Evolutionary conservation across 768 basidiomycete species (phyloP), one percentile per base, ranked within the genome.

Genomic region (Leccinum uliginosum): DNA sequence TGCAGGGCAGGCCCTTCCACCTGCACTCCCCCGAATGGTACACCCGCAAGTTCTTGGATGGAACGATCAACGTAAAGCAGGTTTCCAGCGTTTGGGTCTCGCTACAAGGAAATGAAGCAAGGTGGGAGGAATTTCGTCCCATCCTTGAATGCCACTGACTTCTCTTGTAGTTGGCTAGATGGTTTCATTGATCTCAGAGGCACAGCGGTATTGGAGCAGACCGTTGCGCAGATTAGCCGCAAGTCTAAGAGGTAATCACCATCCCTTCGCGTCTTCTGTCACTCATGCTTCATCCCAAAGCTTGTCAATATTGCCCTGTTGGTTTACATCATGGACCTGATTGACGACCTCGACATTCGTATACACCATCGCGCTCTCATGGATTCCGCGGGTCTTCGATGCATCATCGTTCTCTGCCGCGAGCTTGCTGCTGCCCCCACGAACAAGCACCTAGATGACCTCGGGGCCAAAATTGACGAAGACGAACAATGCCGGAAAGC

Each of bases 11-110:
- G 62, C 83, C 7, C 72, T 74, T 6, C 70, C 78, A 19, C 79
- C 83, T 19, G 72, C 82, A n/a, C 59, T 84, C 89, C 9, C 93
- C 95, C 1, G 90, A 97, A 69, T 97, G 89, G 89, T 98, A 93
- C 68, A 84, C 98, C 60, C 83, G 86, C 71, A 92, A 87, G 72
- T 92, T 97, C 68, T 77, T 98, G 67, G 89, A 95, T 67, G 84
- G 84, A 57, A 89, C 89, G 2, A 85, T 97, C 50, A 93, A 87
- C 1, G 74, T 84, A 43, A 90, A 91, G 72, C 86, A 93, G 59
- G 89, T 91, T 10, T 77, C 80, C 21, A 84, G 88, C 55, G 75
- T 98, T 47, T 79, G 79, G 64, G 89, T 87, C 27, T 97, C 81
- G 6, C 68, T 93, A 62, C 80, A 94, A 53, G 90, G 91, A 50